These are phyloP conservation scores for Emmonsia crescens DNA, from an alignment of 2,329 filamentous ascomycete genomes.

Conservation along the genomic window DNA sequence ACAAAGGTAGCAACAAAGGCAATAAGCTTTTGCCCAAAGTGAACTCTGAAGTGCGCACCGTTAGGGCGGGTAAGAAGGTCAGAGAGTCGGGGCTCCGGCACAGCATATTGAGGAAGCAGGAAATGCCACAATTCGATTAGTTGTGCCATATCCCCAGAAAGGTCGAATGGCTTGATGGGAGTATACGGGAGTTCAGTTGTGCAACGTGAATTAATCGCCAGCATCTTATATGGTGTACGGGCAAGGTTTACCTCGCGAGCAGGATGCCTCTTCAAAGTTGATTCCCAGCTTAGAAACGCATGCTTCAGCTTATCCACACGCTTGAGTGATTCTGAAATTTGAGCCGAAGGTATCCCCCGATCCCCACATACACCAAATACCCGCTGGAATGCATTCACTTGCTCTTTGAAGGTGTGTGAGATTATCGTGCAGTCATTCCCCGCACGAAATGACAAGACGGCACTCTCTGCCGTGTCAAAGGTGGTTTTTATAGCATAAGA, in stretches of 20 bases:
- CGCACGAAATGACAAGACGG: conserved; percentile 32
- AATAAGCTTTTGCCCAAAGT: not conserved
- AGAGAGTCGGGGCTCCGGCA: conserved; percentile 4
- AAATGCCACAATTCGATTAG: conserved; percentile 10
- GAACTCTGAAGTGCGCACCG: conserved; percentile 8
- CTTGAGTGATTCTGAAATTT: conserved; percentile 26
- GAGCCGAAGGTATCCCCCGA: conserved; percentile 22
- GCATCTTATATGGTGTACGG: conserved; percentile 27
- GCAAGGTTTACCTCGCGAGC: conserved; percentile 14
- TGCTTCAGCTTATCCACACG: conserved; percentile 29
- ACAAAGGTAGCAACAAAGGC: conserved; percentile 12
- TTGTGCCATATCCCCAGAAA: conserved; percentile 1
- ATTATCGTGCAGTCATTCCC: conserved; percentile 38
- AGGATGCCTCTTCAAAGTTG: conserved; percentile 13
- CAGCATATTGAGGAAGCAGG: conserved; percentile 9
- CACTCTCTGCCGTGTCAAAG: conserved; percentile 32
- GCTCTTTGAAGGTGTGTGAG: conserved; percentile 34
- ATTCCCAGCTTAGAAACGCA: conserved; percentile 26
- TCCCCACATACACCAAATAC: conserved; percentile 29
- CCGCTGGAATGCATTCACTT: conserved; percentile 31
- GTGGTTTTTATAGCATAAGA: conserved; percentile 35
- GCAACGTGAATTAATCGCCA: conserved; percentile 33
- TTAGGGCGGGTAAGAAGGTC: conserved; percentile 9
- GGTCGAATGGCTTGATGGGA: conserved; percentile 7
- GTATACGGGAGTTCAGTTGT: conserved; percentile 18